Evolutionary conservation across 73 alveolate genomes (phyloP).

Genomic region (Paramecium caudatum): DNA sequence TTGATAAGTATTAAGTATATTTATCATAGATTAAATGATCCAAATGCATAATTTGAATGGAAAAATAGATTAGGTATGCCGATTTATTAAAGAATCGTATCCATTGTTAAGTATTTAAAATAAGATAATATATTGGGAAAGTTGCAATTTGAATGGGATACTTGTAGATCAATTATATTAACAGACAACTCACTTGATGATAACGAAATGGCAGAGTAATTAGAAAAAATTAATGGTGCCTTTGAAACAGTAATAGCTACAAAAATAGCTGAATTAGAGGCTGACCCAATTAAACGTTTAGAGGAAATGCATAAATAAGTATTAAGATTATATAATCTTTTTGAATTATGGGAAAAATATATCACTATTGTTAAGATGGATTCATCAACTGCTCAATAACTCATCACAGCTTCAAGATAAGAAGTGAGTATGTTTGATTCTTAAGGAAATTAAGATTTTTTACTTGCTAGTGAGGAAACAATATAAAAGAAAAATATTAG

Average conservation of each 20-base stretch:
- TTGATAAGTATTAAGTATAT: constrained; percentile 5
- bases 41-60: constrained; percentile 18
- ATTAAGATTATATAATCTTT: constrained; percentile 49
- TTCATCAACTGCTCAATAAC: constrained; percentile 16
- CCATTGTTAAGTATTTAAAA: constrained; percentile 37
- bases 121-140: constrained; percentile 27
- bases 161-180: constrained; percentile 46
- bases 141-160: constrained; percentile 53
- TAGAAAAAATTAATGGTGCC: constrained; percentile 21
- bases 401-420: background rate
- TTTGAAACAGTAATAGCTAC: background rate
- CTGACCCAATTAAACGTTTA: background rate
- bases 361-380: constrained; percentile 35
- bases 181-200: constrained; percentile 6
- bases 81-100: constrained; percentile 24
- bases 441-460: constrained; percentile 4
- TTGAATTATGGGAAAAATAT: constrained; percentile 62
- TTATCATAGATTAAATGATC: constrained; percentile 30
- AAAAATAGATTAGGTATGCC: constrained; percentile 70
- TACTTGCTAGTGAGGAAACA: background rate
- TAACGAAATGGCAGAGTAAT: constrained; percentile 51
- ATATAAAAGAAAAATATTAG: background rate
- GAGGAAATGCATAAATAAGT: constrained; percentile 59
- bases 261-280: constrained; percentile 19
- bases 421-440: background rate